Percentiles rank a stretch among this genome's conserved stretches.
Evolutionary conservation across 306 rosid species (phyloP).

Genomic region (Prinsepia uniflora): DNA sequence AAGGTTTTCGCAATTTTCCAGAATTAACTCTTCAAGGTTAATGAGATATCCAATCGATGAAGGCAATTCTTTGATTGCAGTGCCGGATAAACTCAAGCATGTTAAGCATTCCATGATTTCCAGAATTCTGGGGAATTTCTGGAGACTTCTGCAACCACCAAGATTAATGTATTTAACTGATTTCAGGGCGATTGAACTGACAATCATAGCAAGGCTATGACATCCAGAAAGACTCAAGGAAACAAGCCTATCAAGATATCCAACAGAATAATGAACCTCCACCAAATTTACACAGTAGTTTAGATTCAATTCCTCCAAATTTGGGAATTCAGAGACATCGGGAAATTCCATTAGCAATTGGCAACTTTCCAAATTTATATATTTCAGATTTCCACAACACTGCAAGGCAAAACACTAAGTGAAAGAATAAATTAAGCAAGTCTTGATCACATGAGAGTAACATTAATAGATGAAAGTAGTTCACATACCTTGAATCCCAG

Average conservation of each 20-base stretch:
- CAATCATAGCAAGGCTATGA: background rate
- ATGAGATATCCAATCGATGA: background rate
- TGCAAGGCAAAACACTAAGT: no score
- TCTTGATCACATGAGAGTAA: no score
- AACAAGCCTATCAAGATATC: background rate
- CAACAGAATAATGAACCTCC: background rate
- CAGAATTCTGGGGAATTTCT: background rate
- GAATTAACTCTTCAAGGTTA: background rate
- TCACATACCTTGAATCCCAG: constrained; percentile 27
- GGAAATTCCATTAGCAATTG: background rate
- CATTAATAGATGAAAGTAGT: no score
- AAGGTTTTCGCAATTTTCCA: background rate
- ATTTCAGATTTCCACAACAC: no score
- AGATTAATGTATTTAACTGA: background rate
- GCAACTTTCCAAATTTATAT: no score
- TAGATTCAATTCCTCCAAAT: background rate
- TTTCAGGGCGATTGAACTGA: background rate
- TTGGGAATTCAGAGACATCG: background rate
- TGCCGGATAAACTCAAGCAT: background rate
- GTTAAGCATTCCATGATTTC: background rate
- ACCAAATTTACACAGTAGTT: background rate
- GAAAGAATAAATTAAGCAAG: no score
- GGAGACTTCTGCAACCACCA: background rate
- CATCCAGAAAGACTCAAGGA: background rate
- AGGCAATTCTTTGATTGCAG: background rate